phyloP scores from a whole-genome alignment of 805 yeast genomes.

The Millerago galiae region DNA sequence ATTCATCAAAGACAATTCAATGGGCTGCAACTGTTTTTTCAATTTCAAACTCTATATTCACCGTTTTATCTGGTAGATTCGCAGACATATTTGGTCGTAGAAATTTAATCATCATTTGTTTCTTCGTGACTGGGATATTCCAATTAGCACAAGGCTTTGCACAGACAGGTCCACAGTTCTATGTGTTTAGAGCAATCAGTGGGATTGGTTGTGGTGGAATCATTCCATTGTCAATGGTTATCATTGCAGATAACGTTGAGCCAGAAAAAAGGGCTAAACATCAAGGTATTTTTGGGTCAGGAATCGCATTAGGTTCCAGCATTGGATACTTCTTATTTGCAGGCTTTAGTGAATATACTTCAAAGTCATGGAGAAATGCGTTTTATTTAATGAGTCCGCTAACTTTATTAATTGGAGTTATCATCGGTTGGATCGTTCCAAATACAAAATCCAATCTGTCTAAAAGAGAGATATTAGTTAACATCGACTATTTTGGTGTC shows the following conservation, averaged over 20 bases:
- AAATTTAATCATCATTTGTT: conserved; percentile 32
- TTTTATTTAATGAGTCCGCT: conserved; percentile 33
- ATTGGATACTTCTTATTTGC: conserved; percentile 38
- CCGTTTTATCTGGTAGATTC: conserved; percentile 46
- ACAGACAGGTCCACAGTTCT: conserved; percentile 38
- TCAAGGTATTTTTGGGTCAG: conserved; percentile 47
- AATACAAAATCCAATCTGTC: conserved; percentile 25
- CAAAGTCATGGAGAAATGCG: conserved; percentile 32
- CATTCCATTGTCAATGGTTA: conserved; percentile 44
- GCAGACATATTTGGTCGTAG: conserved; percentile 54
- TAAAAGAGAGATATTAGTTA: conserved; percentile 33
- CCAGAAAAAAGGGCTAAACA: conserved; percentile 48
- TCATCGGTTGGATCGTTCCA: conserved; percentile 22
- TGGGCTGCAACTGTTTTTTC: conserved; percentile 56
- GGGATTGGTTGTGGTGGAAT: conserved; percentile 53
- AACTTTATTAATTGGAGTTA: conserved; percentile 20
- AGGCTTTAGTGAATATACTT: conserved; percentile 24
- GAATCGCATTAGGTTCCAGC: conserved; percentile 43
- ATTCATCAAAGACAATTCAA: conserved; percentile 41
- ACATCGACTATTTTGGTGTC: conserved; percentile 48
- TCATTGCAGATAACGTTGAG: conserved; percentile 48
- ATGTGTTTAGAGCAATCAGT: conserved; percentile 35
- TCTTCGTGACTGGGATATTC: conserved; percentile 34
- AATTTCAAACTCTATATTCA: conserved; percentile 46
- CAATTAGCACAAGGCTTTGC: conserved; percentile 46